These are phyloP conservation scores for Calonectria pseudoreteaudii DNA, from an alignment of 2,329 filamentous ascomycete species.

Conservation along the genomic window DNA sequence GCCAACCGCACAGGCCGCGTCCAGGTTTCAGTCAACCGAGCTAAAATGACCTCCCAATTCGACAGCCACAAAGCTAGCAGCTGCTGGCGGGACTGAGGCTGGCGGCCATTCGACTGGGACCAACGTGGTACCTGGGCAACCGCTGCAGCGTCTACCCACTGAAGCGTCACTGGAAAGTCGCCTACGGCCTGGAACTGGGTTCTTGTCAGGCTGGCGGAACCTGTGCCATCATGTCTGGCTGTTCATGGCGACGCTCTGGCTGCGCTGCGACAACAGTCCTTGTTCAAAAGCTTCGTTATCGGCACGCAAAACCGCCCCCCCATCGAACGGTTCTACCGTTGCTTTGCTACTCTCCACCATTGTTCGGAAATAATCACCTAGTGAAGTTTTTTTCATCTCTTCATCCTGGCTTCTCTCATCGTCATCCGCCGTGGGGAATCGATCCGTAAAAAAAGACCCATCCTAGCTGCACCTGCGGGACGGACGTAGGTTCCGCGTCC, in stretches of 20 bases:
- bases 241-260: not conserved
- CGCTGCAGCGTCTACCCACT: not conserved
- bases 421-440: not conserved
- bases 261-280: not conserved
- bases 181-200: not conserved
- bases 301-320: not conserved
- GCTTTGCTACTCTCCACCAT: not conserved
- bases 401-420: not conserved
- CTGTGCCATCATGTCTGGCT: not conserved
- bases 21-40: not conserved
- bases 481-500: not conserved
- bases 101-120: not conserved
- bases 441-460: conserved; percentile 3
- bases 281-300: not conserved
- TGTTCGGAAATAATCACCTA: not conserved
- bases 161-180: not conserved
- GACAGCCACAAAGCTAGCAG: not conserved
- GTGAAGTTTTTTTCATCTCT: not conserved
- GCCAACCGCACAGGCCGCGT: not conserved
- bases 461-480: conserved; percentile 7
- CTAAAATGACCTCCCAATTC: not conserved
- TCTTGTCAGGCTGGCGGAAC: not conserved
- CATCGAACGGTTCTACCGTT: not conserved
- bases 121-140: conserved; percentile 10
- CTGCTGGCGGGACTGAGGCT: not conserved